These are phyloP conservation scores for Stipa capillata DNA, from an alignment of 176 grass and related monocot genomes.

Conservation along the genomic window DNA sequence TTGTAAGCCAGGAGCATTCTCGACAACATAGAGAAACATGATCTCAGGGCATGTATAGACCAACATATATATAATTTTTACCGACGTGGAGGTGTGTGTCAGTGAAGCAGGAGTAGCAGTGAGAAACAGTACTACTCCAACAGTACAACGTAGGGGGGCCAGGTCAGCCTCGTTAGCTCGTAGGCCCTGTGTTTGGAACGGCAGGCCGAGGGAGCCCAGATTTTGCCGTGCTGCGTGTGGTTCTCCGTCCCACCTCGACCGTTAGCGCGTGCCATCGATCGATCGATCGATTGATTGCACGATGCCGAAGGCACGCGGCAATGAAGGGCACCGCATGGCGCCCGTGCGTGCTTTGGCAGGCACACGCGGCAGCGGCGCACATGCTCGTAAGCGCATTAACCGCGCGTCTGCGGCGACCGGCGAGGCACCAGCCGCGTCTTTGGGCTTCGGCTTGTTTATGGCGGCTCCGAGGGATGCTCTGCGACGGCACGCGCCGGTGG, in stretches of 20 bases:
- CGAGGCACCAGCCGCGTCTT: not conserved
- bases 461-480: not conserved
- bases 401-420: not conserved
- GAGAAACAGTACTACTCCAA: no score
- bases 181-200: not conserved
- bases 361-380: no score
- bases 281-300: not conserved
- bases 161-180: no score
- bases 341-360: not conserved
- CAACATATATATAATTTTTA: no score
- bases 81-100: no score
- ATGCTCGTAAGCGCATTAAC: not conserved
- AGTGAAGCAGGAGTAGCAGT: no score
- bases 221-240: not conserved
- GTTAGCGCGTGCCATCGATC: not conserved
- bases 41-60: no score
- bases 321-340: not conserved
- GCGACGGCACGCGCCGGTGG: not conserved
- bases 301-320: no score
- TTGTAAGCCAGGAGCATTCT: no score
- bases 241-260: not conserved
- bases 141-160: no score
- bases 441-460: not conserved
- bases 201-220: not conserved
- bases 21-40: no score